Conservation (phyloP, 768 basidiomycete genomes). For the Boletus pseudo-olivaceus region DNA sequence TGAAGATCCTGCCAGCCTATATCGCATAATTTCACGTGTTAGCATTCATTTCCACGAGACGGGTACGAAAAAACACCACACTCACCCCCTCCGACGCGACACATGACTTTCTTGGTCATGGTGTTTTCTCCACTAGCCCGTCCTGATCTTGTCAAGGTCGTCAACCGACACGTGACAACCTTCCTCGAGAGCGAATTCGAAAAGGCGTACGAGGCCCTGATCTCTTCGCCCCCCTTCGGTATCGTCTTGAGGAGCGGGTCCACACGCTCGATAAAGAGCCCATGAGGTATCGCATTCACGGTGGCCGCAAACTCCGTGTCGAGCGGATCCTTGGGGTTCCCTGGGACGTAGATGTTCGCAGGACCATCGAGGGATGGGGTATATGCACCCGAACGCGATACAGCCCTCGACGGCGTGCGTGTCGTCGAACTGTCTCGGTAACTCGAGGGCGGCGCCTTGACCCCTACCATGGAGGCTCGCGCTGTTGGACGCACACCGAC, state of each 20-base stretch:
- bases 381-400: constrained; percentile 61
- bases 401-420: constrained; percentile 60
- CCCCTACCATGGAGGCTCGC: constrained; percentile 36
- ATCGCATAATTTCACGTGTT: background rate
- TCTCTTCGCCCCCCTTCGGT: constrained; percentile 73
- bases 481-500: constrained; percentile 37
- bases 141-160: constrained; percentile 65
- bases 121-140: constrained; percentile 37
- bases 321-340: constrained; percentile 72
- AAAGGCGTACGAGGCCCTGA: constrained; percentile 82
- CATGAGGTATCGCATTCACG: constrained; percentile 75
- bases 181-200: constrained; percentile 70
- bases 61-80: constrained; percentile 6
- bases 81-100: constrained; percentile 83
- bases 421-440: constrained; percentile 58
- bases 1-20: constrained; percentile 79
- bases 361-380: constrained; percentile 58
- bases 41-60: background rate
- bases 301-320: constrained; percentile 74
- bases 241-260: constrained; percentile 68
- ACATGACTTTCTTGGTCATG: constrained; percentile 82
- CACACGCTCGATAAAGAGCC: constrained; percentile 72
- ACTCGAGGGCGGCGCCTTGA: constrained; percentile 68
- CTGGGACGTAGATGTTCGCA: constrained; percentile 59
- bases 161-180: constrained; percentile 74